Conservation (phyloP, 2,329 filamentous ascomycete species). For the Zasmidium citrigriseum region DNA sequence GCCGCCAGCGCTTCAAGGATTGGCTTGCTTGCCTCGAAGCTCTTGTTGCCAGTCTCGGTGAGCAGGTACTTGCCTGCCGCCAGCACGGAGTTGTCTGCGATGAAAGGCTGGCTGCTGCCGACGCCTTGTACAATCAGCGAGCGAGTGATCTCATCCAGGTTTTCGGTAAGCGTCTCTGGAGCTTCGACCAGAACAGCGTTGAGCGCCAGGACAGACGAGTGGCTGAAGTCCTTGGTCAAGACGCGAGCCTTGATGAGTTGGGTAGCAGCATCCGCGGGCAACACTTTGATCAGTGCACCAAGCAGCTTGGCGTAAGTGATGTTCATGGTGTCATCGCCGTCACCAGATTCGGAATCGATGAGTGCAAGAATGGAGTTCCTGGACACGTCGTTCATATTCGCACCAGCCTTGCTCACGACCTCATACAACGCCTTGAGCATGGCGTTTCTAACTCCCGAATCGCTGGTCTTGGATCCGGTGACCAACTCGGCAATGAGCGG, state of each 20-base stretch:
- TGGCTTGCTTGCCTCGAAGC: slow-evolving; percentile 74
- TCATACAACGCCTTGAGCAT: slow-evolving; percentile 98
- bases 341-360: slow-evolving; percentile 82
- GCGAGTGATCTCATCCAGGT: slow-evolving; percentile 72
- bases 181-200: slow-evolving; percentile 88
- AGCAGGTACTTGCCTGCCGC: slow-evolving; percentile 90
- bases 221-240: slow-evolving; percentile 73
- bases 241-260: slow-evolving; percentile 70
- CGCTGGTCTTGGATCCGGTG: slow-evolving; percentile 88
- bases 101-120: slow-evolving; percentile 61
- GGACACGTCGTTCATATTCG: slow-evolving; percentile 91
- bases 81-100: slow-evolving; percentile 84
- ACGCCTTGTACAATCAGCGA: slow-evolving; percentile 80
- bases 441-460: slow-evolving; percentile 83
- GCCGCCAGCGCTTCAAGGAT: slow-evolving; percentile 77
- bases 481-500: slow-evolving; percentile 91
- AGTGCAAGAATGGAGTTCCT: slow-evolving; percentile 81
- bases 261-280: slow-evolving; percentile 69
- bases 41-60: slow-evolving; percentile 62
- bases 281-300: slow-evolving; percentile 83
- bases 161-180: slow-evolving; percentile 66
- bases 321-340: slow-evolving; percentile 70
- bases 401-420: slow-evolving; percentile 90
- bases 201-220: slow-evolving; percentile 78
- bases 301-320: slow-evolving; percentile 90